Evolutionary conservation across 116 monocot species (phyloP), one percentile per base, ranked within the genome.

Genomic region (Iris pallida): DNA sequence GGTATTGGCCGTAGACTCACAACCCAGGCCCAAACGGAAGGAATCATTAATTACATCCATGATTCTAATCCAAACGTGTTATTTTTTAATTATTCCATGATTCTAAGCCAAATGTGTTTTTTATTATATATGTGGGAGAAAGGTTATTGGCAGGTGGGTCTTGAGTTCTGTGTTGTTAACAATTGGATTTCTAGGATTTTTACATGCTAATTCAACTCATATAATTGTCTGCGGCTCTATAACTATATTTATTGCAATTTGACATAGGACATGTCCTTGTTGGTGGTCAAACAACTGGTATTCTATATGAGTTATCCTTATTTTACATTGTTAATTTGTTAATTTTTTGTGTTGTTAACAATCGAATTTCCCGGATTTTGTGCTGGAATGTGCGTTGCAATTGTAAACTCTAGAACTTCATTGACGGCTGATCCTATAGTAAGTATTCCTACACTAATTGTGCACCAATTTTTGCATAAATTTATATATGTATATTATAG

Each of bases 351-450:
- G 30, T 30, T 30, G 30, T 30, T 30, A 30, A 30, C 30, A 30
- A 3, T 30, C 3, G 30, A 3, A 30, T 62, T 17, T 41, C 64
- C 70, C 93, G 98, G 93, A 65, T 75, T 90, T 51, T 98, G 98
- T 81, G 72, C 81, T 55, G 78, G 77, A 7, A 84, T 86, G 44
- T 98, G 98, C 82, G 74, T 86, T 3, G 98, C 93, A 59, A 93
- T 98, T 70, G 93, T 86, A 16, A 93, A 98, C 79, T 98, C 98
- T 59, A 93, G 98, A 75, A 93, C 93, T 47, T 98, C 98, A 41
- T 75, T 98, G 78, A 70, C 93, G 69, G 90, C 90, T 68, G 98
- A 90, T 74, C 98, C 93, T 63, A 90, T 88, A 4, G 98, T 98
- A 87, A 20, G 87, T 77, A 45, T 55, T 51, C 30, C 0, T 30